Evolutionary conservation across 1,284 basidiomycete species (phyloP).

Genomic region (Apiotrichum sp.): DNA sequence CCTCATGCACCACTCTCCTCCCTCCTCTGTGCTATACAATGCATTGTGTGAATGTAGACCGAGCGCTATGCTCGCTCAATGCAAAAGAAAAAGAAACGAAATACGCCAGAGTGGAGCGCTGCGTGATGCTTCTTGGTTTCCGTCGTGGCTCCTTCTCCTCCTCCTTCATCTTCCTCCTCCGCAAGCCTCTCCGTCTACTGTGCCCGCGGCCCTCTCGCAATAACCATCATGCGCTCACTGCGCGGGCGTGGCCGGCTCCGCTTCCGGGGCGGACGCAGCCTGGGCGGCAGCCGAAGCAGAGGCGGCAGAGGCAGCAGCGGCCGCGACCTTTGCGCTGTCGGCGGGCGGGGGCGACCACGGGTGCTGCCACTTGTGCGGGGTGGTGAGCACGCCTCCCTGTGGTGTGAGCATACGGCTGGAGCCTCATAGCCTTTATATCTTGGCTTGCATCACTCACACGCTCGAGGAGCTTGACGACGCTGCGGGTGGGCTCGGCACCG

Average conservation of each 20-base stretch:
- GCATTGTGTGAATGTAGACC: slow-evolving; percentile 6
- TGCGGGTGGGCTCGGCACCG: slow-evolving; percentile 75
- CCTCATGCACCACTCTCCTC: neutral
- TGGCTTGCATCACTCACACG: slow-evolving; percentile 55
- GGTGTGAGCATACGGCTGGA: slow-evolving; percentile 5
- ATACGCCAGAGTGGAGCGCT: neutral
- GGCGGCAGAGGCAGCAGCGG: neutral
- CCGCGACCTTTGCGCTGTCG: neutral
- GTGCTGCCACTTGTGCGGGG: slow-evolving; percentile 43
- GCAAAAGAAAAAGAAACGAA: neutral
- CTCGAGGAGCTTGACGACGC: slow-evolving; percentile 70
- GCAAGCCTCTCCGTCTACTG: no score
- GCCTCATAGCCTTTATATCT: neutral
- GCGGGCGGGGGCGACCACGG: slow-evolving; percentile 22
- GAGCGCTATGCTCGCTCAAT: slow-evolving; percentile 1
- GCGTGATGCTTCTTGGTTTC: neutral
- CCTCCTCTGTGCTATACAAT: slow-evolving; percentile 8
- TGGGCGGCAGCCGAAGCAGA: neutral
- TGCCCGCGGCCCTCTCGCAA: no score
- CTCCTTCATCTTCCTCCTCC: neutral
- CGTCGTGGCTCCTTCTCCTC: neutral
- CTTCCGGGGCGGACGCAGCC: no score
- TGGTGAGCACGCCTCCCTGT: slow-evolving; percentile 36
- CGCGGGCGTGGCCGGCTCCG: neutral
- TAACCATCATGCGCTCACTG: neutral